Evolutionary conservation across 2,329 filamentous ascomycete genomes (phyloP).

Genomic region (Hansfordia pulvinata): DNA sequence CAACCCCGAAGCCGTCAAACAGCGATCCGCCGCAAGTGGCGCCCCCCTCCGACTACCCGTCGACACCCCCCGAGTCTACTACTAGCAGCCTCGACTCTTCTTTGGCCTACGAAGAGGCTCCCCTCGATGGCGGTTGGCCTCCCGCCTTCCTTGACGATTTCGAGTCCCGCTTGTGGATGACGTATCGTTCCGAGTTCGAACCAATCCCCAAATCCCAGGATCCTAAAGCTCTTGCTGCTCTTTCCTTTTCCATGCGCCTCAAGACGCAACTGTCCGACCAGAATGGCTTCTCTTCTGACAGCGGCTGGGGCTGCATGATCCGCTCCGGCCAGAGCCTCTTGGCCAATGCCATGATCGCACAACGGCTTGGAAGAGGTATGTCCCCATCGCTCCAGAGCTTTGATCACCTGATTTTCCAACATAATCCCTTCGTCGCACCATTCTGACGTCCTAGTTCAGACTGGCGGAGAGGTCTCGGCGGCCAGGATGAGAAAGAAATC

Average conservation of each 20-base stretch:
- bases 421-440: too few species aligned
- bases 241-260: slow-evolving; percentile 76
- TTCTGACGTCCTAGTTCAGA: slow-evolving; percentile 37
- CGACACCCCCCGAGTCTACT: slow-evolving; percentile 32
- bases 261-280: slow-evolving; percentile 69
- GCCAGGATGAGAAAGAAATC: slow-evolving; percentile 52
- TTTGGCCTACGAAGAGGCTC: slow-evolving; percentile 30
- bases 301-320: slow-evolving; percentile 99
- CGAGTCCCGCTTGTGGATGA: slow-evolving; percentile 90
- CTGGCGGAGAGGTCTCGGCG: slow-evolving; percentile 55
- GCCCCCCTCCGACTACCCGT: slow-evolving; percentile 21
- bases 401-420: slow-evolving; percentile 8
- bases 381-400: too few species aligned
- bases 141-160: slow-evolving; percentile 79
- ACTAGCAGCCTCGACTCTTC: slow-evolving; percentile 39
- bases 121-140: slow-evolving; percentile 58
- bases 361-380: slow-evolving; percentile 67
- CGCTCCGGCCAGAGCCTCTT: slow-evolving; percentile 86
- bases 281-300: slow-evolving; percentile 78
- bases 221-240: slow-evolving; percentile 51
- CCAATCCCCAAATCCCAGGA: slow-evolving; percentile 69
- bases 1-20: slow-evolving; percentile 1
- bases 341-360: slow-evolving; percentile 66
- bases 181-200: slow-evolving; percentile 79
- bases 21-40: slow-evolving; percentile 4